These are phyloP conservation scores for Elaeis oleifera DNA, from an alignment of 202 grass and related monocot genomes.

Conservation along the genomic window DNA sequence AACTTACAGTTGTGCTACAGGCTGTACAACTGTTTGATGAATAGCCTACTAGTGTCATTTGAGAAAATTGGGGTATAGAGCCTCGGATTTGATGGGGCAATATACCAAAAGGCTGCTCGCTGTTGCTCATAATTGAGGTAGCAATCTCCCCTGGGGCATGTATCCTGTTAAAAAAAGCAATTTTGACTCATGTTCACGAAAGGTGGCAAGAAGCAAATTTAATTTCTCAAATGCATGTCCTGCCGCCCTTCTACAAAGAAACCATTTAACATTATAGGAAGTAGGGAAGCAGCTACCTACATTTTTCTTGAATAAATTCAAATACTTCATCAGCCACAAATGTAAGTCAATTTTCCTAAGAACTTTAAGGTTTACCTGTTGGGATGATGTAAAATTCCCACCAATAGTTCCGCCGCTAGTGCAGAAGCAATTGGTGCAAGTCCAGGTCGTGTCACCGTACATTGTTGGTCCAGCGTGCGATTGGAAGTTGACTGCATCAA, in stretches of 20 bases:
- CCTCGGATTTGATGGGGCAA: conserved; percentile 89
- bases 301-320: too few species aligned
- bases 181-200: too few species aligned
- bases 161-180: conserved; percentile 39
- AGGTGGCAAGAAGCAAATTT: too few species aligned
- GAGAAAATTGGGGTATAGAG: conserved; percentile 59
- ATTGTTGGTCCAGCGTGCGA: conserved; percentile 90
- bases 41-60: conserved; percentile 75
- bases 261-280: too few species aligned
- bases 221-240: too few species aligned
- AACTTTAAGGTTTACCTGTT: conserved; percentile 38
- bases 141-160: conserved; percentile 76
- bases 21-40: conserved; percentile 84
- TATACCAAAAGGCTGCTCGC: conserved; percentile 40
- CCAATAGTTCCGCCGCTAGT: conserved; percentile 59
- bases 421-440: conserved; percentile 85
- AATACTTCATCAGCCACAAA: too few species aligned
- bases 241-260: too few species aligned
- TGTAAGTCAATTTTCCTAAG: too few species aligned
- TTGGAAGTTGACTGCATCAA: conserved; percentile 74
- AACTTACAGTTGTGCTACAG: conserved; percentile 65
- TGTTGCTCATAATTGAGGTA: conserved; percentile 32
- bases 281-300: too few species aligned
- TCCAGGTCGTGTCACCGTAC: conserved; percentile 92
- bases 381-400: conserved; percentile 76